Evolutionary conservation across 306 rosid genomes (phyloP), one percentile per base, ranked within the genome.

Genomic region (Dryas alaskensis): DNA sequence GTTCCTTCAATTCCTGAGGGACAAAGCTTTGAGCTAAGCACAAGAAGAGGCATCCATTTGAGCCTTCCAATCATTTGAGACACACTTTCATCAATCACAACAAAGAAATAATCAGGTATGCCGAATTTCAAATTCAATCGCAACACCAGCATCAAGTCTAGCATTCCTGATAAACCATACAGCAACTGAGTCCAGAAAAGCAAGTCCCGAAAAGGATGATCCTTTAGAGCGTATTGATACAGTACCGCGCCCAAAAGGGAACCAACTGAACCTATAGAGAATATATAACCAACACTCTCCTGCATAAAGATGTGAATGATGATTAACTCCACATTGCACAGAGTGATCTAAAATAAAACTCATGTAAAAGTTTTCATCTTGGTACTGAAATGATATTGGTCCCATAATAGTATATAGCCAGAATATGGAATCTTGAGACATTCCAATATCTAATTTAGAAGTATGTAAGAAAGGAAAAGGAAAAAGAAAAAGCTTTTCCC

Each of bases 41-140:
- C 97, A 76, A 89, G 96, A 86, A 91, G 91, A 74, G 98, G 98
- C 98, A 91, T 89, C 98, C 98, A 94, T 80, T 94, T 94, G 47
- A 94, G 95, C 79, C 95, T 83, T 69, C 71, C 83, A 2, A 89
- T 83, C 91, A 94, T 83, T 80, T 83, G 95, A 52, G 86, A 84
- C 22, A 89, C 86, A 79, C 97, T 83, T 83, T 94, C 98, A 71
- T 88, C 98, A 13, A 94, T 72, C 75, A 89, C 91, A 16, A 85
- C 85, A 73, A 91, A 94, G 83, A 94, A 85, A 64, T 88, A 94
- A 84, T 94, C 98, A 4, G 98, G 94, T 43, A 91, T 45, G 37
- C 96, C 86, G 13, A 91, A 74, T 70, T 78, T 91, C 64, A 91
- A 81, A 77, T 89, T 94, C 79, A 75, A 67, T 65, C 98, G 83